A percentile compares a stretch with the other conserved stretches of the same genome.
These are phyloP conservation scores for Clarkia xantiana DNA, from an alignment of 345 rosid species.

Conservation along the genomic window DNA sequence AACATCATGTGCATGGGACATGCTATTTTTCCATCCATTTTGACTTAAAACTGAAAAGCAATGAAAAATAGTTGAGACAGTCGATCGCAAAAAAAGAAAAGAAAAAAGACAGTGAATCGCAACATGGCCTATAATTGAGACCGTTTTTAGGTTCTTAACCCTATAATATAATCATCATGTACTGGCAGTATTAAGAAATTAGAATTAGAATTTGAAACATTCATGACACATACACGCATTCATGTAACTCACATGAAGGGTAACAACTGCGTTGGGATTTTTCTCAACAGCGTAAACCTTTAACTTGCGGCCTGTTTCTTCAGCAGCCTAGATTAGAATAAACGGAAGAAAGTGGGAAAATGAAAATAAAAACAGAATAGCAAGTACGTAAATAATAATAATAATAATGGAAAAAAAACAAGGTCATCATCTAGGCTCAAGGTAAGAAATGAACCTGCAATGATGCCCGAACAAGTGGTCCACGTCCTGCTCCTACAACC, in stretches of 20 bases:
- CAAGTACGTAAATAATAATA: not conserved
- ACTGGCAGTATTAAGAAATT: too few relatives aligned
- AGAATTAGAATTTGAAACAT: not conserved
- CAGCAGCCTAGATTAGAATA: constrained; percentile 61
- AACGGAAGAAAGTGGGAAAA: constrained; percentile 3
- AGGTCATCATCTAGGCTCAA: constrained; percentile 2
- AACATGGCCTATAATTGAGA: too few relatives aligned
- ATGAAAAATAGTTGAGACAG: not conserved
- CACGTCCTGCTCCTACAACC: constrained; percentile 99
- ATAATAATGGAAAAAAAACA: constrained; percentile 5
- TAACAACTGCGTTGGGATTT: constrained; percentile 97
- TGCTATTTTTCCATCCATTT: too few relatives aligned
- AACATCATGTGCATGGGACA: too few relatives aligned
- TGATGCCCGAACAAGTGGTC: constrained; percentile 97
- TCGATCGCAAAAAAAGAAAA: too few relatives aligned
- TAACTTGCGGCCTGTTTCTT: constrained; percentile 75
- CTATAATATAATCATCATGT: too few relatives aligned
- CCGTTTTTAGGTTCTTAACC: too few relatives aligned
- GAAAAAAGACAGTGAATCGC: too few relatives aligned
- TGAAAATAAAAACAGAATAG: constrained; percentile 5
- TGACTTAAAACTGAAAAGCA: too few relatives aligned
- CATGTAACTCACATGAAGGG: constrained; percentile 71
- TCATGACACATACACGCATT: not conserved
- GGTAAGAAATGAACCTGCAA: constrained; percentile 49
- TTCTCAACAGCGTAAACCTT: constrained; percentile 93